Percentiles rank a stretch among this genome's conserved stretches.
Evolutionary conservation across 108 stramenopile species (phyloP).

Genomic region (Epipyxis sp.): DNA sequence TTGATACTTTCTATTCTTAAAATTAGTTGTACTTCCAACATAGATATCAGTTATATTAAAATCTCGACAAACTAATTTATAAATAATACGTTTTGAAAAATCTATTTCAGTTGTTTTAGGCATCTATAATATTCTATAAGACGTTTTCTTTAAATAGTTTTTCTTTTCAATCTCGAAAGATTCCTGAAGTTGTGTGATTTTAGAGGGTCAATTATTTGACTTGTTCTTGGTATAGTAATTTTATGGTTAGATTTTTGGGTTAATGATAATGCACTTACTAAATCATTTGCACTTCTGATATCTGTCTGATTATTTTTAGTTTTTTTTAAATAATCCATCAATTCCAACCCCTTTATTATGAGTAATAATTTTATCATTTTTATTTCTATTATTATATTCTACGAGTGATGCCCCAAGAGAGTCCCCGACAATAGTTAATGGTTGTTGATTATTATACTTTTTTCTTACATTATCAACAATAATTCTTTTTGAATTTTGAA

Average conservation of each 20-base stretch:
- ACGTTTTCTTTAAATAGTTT: too few species aligned
- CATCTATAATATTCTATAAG: too few species aligned
- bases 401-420: constrained; percentile 3
- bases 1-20: too few species aligned
- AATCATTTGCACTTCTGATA: not conserved
- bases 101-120: too few species aligned
- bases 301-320: not conserved
- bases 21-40: too few species aligned
- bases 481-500: constrained; percentile 13
- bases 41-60: too few species aligned
- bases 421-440: not conserved
- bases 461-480: not conserved
- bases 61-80: too few species aligned
- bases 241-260: not conserved
- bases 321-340: constrained; percentile 9
- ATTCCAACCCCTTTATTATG: constrained; percentile 21
- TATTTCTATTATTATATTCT: not conserved
- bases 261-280: constrained; percentile 19
- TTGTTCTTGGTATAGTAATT: constrained; percentile 6
- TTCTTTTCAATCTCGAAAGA: too few species aligned
- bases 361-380: not conserved
- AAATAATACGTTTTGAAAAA: too few species aligned
- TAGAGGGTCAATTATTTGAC: too few species aligned
- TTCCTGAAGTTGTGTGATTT: too few species aligned
- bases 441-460: constrained; percentile 15